These are phyloP conservation scores for Cyberlindnera mrakii DNA, from an alignment of 805 yeast genomes.

Conservation along the genomic window DNA sequence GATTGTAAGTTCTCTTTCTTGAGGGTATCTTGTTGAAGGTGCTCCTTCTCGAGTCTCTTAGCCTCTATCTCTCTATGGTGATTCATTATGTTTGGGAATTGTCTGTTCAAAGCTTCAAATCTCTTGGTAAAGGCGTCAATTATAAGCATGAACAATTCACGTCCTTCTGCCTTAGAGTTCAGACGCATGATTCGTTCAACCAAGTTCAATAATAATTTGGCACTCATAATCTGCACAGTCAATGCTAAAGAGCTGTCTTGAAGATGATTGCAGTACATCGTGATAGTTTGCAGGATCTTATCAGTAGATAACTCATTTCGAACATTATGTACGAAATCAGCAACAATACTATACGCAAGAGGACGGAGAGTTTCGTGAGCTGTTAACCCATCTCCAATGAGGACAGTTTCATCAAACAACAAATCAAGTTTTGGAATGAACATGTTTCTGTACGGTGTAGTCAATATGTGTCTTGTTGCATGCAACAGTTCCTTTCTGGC, in stretches of 20 bases:
- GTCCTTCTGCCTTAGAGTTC: slow-evolving; percentile 70
- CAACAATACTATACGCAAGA: slow-evolving; percentile 89
- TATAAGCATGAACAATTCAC: slow-evolving; percentile 76
- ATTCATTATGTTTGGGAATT: slow-evolving; percentile 57
- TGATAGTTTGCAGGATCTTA: slow-evolving; percentile 84
- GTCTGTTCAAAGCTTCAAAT: slow-evolving; percentile 67
- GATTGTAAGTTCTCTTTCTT: slow-evolving; percentile 26
- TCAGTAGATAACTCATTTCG: slow-evolving; percentile 74
- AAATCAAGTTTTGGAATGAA: slow-evolving; percentile 83
- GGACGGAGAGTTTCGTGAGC: slow-evolving; percentile 87
- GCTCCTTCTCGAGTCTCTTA: slow-evolving; percentile 36
- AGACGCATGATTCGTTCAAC: slow-evolving; percentile 83
- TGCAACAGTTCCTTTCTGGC: slow-evolving; percentile 91
- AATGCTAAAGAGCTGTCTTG: slow-evolving; percentile 78
- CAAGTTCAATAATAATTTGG: slow-evolving; percentile 78
- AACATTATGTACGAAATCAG: slow-evolving; percentile 91
- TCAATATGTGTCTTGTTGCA: slow-evolving; percentile 90
- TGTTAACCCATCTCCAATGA: slow-evolving; percentile 90
- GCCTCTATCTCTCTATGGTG: slow-evolving; percentile 51
- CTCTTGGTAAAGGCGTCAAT: slow-evolving; percentile 84
- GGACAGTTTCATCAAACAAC: slow-evolving; percentile 77
- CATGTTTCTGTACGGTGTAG: slow-evolving; percentile 77
- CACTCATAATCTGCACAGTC: slow-evolving; percentile 95
- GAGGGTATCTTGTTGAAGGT: slow-evolving; percentile 30
- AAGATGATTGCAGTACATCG: slow-evolving; percentile 71